phyloP scores from a whole-genome alignment of 371 early-diverging fungal species.

The Basidiobolus meristosporus region DNA sequence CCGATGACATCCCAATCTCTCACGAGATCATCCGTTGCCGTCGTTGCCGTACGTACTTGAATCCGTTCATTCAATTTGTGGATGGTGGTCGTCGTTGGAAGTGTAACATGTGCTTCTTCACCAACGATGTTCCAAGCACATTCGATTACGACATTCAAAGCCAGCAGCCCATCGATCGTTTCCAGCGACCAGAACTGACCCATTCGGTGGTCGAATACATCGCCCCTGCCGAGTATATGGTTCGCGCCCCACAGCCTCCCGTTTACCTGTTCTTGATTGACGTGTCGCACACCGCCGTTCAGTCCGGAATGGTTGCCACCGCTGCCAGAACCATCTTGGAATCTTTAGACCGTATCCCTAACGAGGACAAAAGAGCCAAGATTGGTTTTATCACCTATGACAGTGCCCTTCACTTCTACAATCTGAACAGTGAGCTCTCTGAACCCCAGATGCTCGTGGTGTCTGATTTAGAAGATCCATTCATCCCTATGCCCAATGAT shows the following conservation, averaged over 20 bases:
- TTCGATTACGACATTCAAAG: conserved; percentile 79
- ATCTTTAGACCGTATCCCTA: conserved; percentile 70
- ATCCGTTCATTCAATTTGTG: conserved; percentile 83
- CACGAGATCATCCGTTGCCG: conserved; percentile 86
- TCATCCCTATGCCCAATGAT: conserved; percentile 68
- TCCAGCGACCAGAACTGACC: conserved; percentile 72
- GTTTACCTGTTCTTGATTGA: conserved; percentile 85
- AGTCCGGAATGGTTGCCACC: conserved; percentile 50
- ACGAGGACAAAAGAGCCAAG: conserved; percentile 70
- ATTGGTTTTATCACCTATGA: conserved; percentile 85
- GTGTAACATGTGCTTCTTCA: conserved; percentile 84
- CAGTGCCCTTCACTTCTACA: conserved; percentile 75
- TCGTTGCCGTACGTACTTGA: conserved; percentile 88
- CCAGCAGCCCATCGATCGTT: conserved; percentile 62
- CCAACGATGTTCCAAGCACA: conserved; percentile 77
- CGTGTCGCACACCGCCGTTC: conserved; percentile 72
- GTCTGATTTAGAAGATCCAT: conserved; percentile 75
- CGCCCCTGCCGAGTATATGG: conserved; percentile 91
- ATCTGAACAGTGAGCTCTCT: conserved; percentile 31
- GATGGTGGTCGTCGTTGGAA: conserved; percentile 89
- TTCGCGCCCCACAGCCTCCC: conserved; percentile 82
- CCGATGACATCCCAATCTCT: conserved; percentile 48
- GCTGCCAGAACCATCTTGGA: conserved; percentile 67
- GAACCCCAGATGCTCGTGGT: conserved; percentile 91
- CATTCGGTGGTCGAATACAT: conserved; percentile 82